phyloP scores from a whole-genome alignment of 2,329 filamentous ascomycete genomes.

The Phialophora macrospora region DNA sequence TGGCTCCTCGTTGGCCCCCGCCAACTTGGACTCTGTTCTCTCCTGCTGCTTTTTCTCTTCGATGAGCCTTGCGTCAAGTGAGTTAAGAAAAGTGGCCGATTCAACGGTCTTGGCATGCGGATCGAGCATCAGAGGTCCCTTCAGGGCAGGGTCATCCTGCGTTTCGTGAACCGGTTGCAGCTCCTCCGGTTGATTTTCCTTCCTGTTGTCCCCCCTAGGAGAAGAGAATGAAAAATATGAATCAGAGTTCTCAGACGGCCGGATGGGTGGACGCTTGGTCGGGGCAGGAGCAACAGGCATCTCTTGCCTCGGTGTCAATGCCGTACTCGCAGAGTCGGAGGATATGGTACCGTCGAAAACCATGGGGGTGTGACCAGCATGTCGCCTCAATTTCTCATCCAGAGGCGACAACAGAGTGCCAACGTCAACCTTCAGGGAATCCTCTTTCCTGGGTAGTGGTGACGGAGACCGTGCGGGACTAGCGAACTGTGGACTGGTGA shows the following conservation, averaged over 20 bases:
- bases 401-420: constrained; percentile 44
- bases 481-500: constrained; percentile 50
- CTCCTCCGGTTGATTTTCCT: constrained; percentile 23
- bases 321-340: constrained; percentile 36
- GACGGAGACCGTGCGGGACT: constrained; percentile 41
- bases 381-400: constrained; percentile 47
- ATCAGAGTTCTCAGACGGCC: constrained; percentile 47
- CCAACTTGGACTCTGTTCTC: constrained; percentile 26
- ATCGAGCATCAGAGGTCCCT: constrained; percentile 50
- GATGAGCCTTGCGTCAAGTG: constrained; percentile 51
- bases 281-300: constrained; percentile 44
- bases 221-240: constrained; percentile 47
- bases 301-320: constrained; percentile 41
- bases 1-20: constrained; percentile 36
- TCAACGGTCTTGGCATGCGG: constrained; percentile 49
- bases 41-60: constrained; percentile 44
- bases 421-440: constrained; percentile 40
- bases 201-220: constrained; percentile 9
- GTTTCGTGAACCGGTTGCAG: constrained; percentile 37
- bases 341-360: constrained; percentile 47
- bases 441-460: constrained; percentile 36
- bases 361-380: constrained; percentile 55
- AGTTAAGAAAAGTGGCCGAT: constrained; percentile 47
- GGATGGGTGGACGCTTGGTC: constrained; percentile 39
- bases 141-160: constrained; percentile 51